These are phyloP conservation scores for Microstegium vimineum DNA, from an alignment of 176 grass and related monocot species.

Conservation along the genomic window DNA sequence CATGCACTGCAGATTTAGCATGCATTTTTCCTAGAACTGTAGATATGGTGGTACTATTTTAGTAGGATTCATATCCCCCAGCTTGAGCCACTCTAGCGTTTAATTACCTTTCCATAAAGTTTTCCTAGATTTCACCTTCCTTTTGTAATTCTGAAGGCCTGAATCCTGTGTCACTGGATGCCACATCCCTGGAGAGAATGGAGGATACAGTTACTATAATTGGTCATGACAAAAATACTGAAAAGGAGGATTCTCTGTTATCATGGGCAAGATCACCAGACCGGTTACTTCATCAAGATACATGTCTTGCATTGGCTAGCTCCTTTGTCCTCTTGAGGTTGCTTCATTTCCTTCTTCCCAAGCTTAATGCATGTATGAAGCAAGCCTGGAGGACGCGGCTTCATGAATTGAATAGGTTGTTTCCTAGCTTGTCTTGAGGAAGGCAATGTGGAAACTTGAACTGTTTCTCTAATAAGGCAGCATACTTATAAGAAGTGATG, in stretches of 20 bases:
- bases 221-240: constrained; percentile 34
- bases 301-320: constrained; percentile 70
- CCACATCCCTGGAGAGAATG: constrained; percentile 35
- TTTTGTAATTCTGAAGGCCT: constrained; percentile 42
- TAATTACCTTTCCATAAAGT: not conserved
- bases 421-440: constrained; percentile 49
- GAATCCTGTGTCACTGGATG: constrained; percentile 48
- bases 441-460: constrained; percentile 31
- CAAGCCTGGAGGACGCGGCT: constrained; percentile 58
- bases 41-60: not conserved
- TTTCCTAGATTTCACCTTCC: constrained; percentile 8
- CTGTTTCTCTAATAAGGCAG: not conserved
- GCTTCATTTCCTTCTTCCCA: constrained; percentile 71
- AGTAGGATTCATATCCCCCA: not conserved
- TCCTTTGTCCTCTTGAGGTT: constrained; percentile 64
- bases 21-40: not conserved
- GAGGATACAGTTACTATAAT: constrained; percentile 31
- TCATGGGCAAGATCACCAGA: constrained; percentile 81
- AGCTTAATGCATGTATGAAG: constrained; percentile 55
- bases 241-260: constrained; percentile 57
- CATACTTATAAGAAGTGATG: not conserved
- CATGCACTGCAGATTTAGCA: constrained; percentile 4
- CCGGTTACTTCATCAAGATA: constrained; percentile 86
- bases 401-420: constrained; percentile 43
- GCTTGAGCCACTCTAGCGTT: not conserved